Percentiles rank a stretch among this genome's conserved stretches.
Conservation (phyloP, 2,329 filamentous ascomycete genomes). For the Corniculantispora saksenae region DNA sequence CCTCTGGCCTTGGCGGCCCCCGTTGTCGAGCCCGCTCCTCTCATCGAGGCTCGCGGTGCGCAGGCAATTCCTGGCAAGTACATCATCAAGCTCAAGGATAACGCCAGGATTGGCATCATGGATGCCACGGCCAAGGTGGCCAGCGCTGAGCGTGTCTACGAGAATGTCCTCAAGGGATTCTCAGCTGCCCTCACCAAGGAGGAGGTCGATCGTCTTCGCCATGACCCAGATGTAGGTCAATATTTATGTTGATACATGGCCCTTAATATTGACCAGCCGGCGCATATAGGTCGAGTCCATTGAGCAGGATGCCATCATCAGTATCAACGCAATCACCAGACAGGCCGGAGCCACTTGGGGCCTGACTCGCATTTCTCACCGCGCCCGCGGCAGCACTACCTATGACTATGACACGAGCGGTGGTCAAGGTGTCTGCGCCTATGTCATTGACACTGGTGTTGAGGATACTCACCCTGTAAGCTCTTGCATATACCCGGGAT, state of each 20-base stretch:
- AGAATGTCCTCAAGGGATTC: slow-evolving; percentile 27
- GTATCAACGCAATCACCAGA: slow-evolving; percentile 26
- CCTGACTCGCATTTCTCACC: slow-evolving; percentile 36
- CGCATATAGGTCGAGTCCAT: slow-evolving; percentile 34
- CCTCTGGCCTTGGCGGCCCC: slow-evolving; percentile 23
- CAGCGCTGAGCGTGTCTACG: slow-evolving; percentile 27
- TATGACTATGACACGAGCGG: slow-evolving; percentile 38
- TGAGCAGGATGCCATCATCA: slow-evolving; percentile 38
- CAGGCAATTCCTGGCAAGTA: slow-evolving; percentile 29
- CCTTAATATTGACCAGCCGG: not conserved
- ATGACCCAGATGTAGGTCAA: slow-evolving; percentile 24
- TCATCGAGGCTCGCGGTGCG: slow-evolving; percentile 11
- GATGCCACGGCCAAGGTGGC: slow-evolving; percentile 19
- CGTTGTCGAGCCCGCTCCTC: slow-evolving; percentile 11
- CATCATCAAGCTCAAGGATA: slow-evolving; percentile 29
- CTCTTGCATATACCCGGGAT: slow-evolving; percentile 11
- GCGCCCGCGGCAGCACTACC: slow-evolving; percentile 24
- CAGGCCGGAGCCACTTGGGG: slow-evolving; percentile 41
- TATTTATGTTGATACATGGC: too few species aligned
- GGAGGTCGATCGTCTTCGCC: slow-evolving; percentile 24
- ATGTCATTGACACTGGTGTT: slow-evolving; percentile 48
- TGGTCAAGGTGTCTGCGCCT: slow-evolving; percentile 40
- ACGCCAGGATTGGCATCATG: slow-evolving; percentile 19
- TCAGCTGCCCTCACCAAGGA: slow-evolving; percentile 24
- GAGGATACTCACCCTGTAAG: slow-evolving; percentile 34